These are phyloP conservation scores for Acanthamoeba sp. DNA, from an alignment of 208 protist species.

Conservation along the genomic window DNA sequence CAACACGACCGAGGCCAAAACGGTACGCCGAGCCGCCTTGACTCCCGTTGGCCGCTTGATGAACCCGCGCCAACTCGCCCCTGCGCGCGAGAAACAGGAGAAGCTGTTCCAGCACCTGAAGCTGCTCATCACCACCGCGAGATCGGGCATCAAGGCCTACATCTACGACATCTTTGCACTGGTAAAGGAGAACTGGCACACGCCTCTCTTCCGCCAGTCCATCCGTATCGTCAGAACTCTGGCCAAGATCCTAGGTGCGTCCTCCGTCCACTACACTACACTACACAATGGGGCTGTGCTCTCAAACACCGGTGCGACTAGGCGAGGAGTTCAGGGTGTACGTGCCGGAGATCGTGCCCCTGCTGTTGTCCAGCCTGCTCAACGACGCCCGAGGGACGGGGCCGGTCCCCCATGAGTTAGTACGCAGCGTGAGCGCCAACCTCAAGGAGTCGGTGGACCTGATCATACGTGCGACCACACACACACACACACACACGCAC, in stretches of 20 bases:
- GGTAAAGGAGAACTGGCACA: slow-evolving; percentile 88
- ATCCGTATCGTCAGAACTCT: slow-evolving; percentile 92
- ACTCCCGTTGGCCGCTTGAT: background rate
- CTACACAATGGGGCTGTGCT: too few relatives aligned
- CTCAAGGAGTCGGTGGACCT: background rate
- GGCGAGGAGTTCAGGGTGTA: slow-evolving; percentile 94
- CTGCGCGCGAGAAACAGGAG: slow-evolving; percentile 86
- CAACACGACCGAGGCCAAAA: background rate
- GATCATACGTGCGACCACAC: background rate
- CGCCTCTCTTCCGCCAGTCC: slow-evolving; percentile 84
- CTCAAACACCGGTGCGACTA: too few relatives aligned
- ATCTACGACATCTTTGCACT: slow-evolving; percentile 88
- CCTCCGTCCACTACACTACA: too few relatives aligned
- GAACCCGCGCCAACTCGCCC: too few relatives aligned
- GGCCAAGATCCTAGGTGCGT: slow-evolving; percentile 61
- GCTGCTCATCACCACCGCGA: slow-evolving; percentile 90
- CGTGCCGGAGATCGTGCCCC: slow-evolving; percentile 91
- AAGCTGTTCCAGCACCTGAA: slow-evolving; percentile 90
- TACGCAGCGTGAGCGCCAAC: background rate
- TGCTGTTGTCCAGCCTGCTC: slow-evolving; percentile 85
- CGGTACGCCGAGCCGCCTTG: background rate
- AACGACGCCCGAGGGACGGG: slow-evolving; percentile 50
- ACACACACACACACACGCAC: too few relatives aligned
- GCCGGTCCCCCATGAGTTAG: background rate
- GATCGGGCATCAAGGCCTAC: slow-evolving; percentile 91